These are phyloP conservation scores for Colletotrichum sansevieriae DNA, from an alignment of 2,329 filamentous ascomycete genomes.

Conservation along the genomic window DNA sequence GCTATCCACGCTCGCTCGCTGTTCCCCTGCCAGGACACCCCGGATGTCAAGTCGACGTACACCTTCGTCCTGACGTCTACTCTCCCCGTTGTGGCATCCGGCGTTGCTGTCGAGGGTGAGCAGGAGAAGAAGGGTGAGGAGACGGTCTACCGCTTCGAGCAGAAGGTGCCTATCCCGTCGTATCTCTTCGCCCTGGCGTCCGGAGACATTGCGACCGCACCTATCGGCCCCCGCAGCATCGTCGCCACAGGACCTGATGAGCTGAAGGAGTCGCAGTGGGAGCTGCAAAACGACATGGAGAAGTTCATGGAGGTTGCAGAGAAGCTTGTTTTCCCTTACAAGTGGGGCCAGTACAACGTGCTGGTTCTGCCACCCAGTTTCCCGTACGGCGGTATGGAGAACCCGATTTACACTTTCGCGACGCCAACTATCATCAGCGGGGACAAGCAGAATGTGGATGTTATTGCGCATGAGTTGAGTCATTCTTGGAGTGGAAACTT, in stretches of 20 bases:
- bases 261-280: conserved; percentile 86
- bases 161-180: conserved; percentile 91
- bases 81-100: conserved; percentile 92
- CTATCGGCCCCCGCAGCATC: conserved; percentile 85
- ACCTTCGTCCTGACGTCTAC: conserved; percentile 89
- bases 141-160: conserved; percentile 86
- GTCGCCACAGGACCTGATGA: conserved; percentile 92
- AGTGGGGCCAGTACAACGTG: conserved; percentile 96
- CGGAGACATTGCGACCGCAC: conserved; percentile 87
- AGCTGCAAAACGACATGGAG: conserved; percentile 91
- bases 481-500: conserved; percentile 92
- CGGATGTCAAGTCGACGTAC: conserved; percentile 96
- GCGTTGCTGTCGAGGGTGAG: conserved; percentile 67
- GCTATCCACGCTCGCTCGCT: conserved; percentile 94
- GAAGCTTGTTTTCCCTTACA: conserved; percentile 84
- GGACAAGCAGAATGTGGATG: conserved; percentile 91
- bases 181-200: conserved; percentile 95
- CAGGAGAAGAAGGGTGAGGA: conserved; percentile 67
- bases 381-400: conserved; percentile 92
- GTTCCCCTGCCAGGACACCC: conserved; percentile 97
- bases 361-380: conserved; percentile 91
- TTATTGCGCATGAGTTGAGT: conserved; percentile 88
- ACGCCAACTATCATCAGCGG: conserved; percentile 95
- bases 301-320: conserved; percentile 92
- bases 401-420: conserved; percentile 94